Evolutionary conservation across 306 rosid species (phyloP).

Genomic region (Benincasa hispida): DNA sequence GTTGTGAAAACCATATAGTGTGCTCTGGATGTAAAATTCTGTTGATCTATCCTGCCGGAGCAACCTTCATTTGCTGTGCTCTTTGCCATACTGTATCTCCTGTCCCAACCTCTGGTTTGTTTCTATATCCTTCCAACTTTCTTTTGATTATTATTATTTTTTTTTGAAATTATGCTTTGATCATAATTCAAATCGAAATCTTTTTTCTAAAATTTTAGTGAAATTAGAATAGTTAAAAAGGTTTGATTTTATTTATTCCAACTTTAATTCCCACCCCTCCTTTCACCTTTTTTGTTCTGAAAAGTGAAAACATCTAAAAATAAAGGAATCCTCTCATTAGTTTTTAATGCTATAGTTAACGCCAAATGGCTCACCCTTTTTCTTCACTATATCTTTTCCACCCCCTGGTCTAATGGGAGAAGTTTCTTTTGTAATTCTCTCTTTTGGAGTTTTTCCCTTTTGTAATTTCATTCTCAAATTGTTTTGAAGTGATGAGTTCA

Average conservation of each 20-base stretch:
- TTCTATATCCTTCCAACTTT: neutral
- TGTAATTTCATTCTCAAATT: neutral
- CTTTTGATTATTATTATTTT: neutral
- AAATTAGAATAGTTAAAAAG: neutral
- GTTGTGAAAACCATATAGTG: conserved; percentile 79
- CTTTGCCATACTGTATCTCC: conserved; percentile 91
- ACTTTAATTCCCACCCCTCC: neutral
- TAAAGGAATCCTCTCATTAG: too few relatives aligned
- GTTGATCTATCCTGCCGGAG: conserved; percentile 80
- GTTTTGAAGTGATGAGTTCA: neutral
- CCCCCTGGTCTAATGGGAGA: too few relatives aligned
- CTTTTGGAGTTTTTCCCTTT: too few relatives aligned
- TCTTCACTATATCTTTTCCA: too few relatives aligned
- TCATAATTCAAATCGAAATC: neutral
- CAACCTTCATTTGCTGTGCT: conserved; percentile 94
- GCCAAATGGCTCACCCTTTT: too few relatives aligned
- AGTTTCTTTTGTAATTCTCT: too few relatives aligned
- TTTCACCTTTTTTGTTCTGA: neutral
- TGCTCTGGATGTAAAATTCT: conserved; percentile 95
- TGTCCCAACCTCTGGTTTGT: conserved; percentile 79
- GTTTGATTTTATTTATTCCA: neutral
- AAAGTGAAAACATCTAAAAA: neutral
- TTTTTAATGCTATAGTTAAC: too few relatives aligned
- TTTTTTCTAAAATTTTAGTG: neutral
- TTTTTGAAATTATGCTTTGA: neutral